A percentile compares a stretch with the other conserved stretches of the same genome.
These are phyloP conservation scores for Candida lessepsii DNA, from an alignment of 805 yeast species.

Conservation along the genomic window DNA sequence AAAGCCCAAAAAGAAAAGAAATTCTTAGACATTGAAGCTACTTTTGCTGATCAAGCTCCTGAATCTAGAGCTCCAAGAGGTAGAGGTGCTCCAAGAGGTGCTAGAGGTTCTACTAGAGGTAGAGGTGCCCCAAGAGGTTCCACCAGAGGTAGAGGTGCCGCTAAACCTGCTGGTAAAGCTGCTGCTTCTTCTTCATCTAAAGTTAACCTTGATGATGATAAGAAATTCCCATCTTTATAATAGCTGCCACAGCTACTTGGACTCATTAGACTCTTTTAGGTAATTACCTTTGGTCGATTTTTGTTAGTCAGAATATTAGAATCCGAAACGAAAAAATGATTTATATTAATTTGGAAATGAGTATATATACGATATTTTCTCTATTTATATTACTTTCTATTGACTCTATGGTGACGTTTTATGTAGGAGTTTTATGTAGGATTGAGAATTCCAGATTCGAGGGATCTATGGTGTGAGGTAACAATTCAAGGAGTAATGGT, in stretches of 20 bases:
- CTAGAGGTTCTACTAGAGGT: conserved; percentile 23
- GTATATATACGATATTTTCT: conserved; percentile 1
- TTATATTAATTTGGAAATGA: conserved; percentile 8
- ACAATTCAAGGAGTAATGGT: neutral
- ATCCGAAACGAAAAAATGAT: conserved; percentile 8
- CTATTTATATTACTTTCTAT: neutral
- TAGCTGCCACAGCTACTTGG: neutral
- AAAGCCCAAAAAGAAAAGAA: conserved; percentile 83
- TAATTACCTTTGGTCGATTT: neutral
- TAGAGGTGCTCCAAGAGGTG: conserved; percentile 22
- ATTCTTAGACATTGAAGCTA: conserved; percentile 70
- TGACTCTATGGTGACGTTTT: neutral
- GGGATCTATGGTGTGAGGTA: neutral
- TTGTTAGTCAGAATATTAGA: conserved; percentile 5
- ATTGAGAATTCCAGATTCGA: neutral
- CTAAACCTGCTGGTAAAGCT: conserved; percentile 13
- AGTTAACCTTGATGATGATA: conserved; percentile 48
- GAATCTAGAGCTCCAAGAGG: conserved; percentile 27
- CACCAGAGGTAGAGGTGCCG: conserved; percentile 18
- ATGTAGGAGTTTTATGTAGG: neutral
- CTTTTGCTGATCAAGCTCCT: conserved; percentile 56
- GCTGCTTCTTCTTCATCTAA: conserved; percentile 19
- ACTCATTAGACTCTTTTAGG: neutral
- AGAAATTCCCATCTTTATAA: conserved; percentile 70
- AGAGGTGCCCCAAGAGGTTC: conserved; percentile 19